Evolutionary conservation across 495 filamentous ascomycete species (phyloP).

Genomic region (Aspergillus biplanus): DNA sequence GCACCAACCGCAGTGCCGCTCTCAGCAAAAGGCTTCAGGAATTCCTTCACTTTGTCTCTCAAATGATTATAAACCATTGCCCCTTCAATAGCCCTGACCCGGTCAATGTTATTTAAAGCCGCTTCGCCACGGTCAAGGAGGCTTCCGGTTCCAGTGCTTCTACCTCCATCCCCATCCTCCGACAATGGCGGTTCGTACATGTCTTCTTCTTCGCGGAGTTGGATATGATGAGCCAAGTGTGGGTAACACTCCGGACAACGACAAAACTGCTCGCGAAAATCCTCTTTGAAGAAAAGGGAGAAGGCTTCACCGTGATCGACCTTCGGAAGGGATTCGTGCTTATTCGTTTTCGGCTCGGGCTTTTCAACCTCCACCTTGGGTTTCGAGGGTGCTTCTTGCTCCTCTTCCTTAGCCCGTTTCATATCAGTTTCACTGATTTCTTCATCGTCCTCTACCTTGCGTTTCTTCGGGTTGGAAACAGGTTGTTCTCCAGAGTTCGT

Average conservation of each 20-base stretch:
- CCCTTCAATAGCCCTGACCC: slow-evolving; percentile 91
- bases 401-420: slow-evolving; percentile 63
- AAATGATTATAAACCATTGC: slow-evolving; percentile 97
- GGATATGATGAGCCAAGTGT: slow-evolving; percentile 64
- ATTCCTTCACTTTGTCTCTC: slow-evolving; percentile 90
- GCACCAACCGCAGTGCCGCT: slow-evolving; percentile 82
- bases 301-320: slow-evolving; percentile 55
- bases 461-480: slow-evolving; percentile 61
- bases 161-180: slow-evolving; percentile 52
- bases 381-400: slow-evolving; percentile 24
- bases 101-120: slow-evolving; percentile 85
- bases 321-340: slow-evolving; percentile 50
- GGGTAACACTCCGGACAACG: slow-evolving; percentile 80
- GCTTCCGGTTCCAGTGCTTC: slow-evolving; percentile 68
- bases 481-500: slow-evolving; percentile 21
- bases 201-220: slow-evolving; percentile 92
- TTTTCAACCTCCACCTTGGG: slow-evolving; percentile 25
- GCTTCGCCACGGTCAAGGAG: slow-evolving; percentile 88
- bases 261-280: slow-evolving; percentile 79
- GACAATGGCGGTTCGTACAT: slow-evolving; percentile 89
- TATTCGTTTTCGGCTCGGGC: slow-evolving; percentile 39
- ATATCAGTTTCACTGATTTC: slow-evolving; percentile 45
- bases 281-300: slow-evolving; percentile 76
- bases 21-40: slow-evolving; percentile 91
- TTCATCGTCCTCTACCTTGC: slow-evolving; percentile 71